Conservation (phyloP, 2,329 filamentous ascomycete species). For the Colletotrichum sp. region DNA sequence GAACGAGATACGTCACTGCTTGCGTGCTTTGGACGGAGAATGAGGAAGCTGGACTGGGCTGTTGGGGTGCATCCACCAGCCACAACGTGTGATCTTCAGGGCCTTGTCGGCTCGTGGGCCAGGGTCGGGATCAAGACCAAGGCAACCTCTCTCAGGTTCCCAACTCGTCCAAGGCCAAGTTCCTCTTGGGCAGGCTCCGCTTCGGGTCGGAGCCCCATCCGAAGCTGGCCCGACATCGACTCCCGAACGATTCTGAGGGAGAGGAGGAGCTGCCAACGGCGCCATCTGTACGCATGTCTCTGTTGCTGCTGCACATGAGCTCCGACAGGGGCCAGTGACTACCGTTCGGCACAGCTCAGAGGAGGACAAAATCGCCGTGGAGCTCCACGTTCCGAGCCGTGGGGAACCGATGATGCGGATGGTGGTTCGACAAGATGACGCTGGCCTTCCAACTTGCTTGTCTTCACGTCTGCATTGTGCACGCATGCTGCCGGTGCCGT, state of each 20-base stretch:
- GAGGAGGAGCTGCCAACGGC: neutral
- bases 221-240: conserved; percentile 1
- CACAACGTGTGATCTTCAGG: neutral
- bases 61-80: neutral
- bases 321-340: neutral
- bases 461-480: neutral
- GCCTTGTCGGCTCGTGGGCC: neutral
- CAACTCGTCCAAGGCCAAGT: neutral
- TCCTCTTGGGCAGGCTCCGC: neutral
- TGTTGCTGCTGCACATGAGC: neutral
- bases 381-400: conserved; percentile 15
- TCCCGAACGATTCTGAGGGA: neutral
- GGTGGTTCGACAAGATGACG: neutral
- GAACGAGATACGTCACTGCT: conserved; percentile 12
- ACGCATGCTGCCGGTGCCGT: neutral
- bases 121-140: conserved; percentile 2
- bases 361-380: neutral
- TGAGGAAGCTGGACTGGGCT: conserved; percentile 3
- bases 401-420: neutral
- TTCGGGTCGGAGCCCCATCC: conserved; percentile 15
- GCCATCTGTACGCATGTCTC: neutral
- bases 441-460: neutral
- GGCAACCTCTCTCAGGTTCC: neutral
- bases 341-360: neutral
- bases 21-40: conserved; percentile 11